Conservation (phyloP, 78 protist genomes). For the Mastigamoeba balamuthi region DNA sequence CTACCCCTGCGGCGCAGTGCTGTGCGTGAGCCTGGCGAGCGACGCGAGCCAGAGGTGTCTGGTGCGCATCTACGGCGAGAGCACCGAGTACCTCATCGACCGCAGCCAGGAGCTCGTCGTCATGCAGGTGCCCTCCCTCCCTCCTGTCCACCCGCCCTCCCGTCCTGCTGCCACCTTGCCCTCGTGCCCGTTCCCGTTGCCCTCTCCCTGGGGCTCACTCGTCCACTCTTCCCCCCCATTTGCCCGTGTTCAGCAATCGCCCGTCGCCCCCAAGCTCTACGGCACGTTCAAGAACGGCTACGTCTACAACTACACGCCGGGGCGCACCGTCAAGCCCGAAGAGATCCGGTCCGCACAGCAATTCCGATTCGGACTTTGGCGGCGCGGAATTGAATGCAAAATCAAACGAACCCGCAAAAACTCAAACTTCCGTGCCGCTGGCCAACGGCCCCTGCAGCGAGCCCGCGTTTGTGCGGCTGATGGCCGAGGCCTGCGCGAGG, state of each 20-base stretch:
- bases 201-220: too few species aligned
- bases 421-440: constrained; percentile 11
- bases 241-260: too few species aligned
- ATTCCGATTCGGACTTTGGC: constrained; percentile 5
- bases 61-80: not conserved
- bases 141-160: too few species aligned
- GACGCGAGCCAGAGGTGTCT: too few species aligned
- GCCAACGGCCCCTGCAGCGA: too few species aligned
- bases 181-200: too few species aligned
- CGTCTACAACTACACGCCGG: constrained; percentile 42
- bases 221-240: too few species aligned
- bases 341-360: too few species aligned
- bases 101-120: not conserved
- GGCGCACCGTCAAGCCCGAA: not conserved
- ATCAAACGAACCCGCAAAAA: not conserved
- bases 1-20: too few species aligned
- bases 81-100: not conserved
- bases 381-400: not conserved
- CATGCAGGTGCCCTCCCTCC: too few species aligned
- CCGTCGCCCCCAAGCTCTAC: constrained; percentile 54
- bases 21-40: too few species aligned
- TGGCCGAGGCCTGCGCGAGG: constrained; percentile 22
- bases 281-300: constrained; percentile 52
- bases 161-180: too few species aligned
- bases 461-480: constrained; percentile 1